A percentile compares a stretch with the other conserved stretches of the same genome.
Evolutionary conservation across 352 stramenopile genomes (phyloP).

Genomic region (Phytophthora pisi): DNA sequence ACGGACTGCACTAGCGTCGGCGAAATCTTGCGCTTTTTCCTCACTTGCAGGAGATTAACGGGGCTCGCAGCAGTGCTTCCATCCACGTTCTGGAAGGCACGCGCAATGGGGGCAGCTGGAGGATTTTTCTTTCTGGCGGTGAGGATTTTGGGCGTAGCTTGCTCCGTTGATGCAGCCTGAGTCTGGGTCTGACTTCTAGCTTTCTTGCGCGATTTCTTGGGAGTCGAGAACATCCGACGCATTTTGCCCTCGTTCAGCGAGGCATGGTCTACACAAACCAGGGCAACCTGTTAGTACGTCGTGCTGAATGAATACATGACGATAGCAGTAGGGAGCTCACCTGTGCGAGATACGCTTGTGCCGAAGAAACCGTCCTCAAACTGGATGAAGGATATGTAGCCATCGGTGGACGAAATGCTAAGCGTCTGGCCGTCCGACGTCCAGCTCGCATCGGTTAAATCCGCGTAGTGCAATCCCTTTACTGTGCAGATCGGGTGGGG

Average conservation of each 20-base stretch:
- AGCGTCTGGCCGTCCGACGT: conserved; percentile 90
- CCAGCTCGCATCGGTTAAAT: conserved; percentile 95
- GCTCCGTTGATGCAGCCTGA: conserved; percentile 21
- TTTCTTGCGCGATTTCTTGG: conserved; percentile 74
- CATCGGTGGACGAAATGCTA: conserved; percentile 94
- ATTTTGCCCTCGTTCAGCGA: conserved; percentile 60
- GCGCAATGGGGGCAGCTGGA: conserved; percentile 19
- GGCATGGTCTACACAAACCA: conserved; percentile 38
- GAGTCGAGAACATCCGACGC: conserved; percentile 61
- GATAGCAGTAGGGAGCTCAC: conserved; percentile 7
- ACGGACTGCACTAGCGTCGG: conserved; percentile 41
- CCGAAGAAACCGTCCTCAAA: conserved; percentile 92
- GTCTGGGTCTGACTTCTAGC: conserved; percentile 21
- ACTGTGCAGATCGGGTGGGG: conserved; percentile 87
- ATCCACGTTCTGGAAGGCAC: conserved; percentile 29
- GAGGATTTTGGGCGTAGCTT: conserved; percentile 22
- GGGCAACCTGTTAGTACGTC: not conserved
- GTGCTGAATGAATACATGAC: not conserved
- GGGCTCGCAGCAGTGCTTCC: conserved; percentile 16
- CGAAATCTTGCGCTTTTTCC: conserved; percentile 84
- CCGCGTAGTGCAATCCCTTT: conserved; percentile 94
- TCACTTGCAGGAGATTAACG: conserved; percentile 78
- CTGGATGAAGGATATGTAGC: conserved; percentile 94
- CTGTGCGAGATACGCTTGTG: conserved; percentile 30
- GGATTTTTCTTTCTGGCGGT: conserved; percentile 39